Conservation (phyloP, 2,329 filamentous ascomycete species). For the Colletotrichum sp. region DNA sequence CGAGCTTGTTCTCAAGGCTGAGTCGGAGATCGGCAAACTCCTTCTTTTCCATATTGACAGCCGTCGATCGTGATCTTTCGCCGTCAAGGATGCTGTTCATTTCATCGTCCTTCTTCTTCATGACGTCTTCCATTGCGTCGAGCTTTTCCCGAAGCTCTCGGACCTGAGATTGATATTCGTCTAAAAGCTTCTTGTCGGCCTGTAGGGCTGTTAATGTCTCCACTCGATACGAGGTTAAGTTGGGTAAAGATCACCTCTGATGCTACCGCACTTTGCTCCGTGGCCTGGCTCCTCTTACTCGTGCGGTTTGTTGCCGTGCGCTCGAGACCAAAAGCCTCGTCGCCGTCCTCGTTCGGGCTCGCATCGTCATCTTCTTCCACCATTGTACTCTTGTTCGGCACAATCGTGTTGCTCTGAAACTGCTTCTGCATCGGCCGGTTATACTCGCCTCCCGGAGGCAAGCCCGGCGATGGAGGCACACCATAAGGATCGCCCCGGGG, state of each 20-base stretch:
- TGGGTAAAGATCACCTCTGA: slow-evolving; percentile 41
- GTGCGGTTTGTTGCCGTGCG: slow-evolving; percentile 27
- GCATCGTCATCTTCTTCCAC: slow-evolving; percentile 91
- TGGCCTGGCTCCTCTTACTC: slow-evolving; percentile 30
- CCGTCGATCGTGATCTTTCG: slow-evolving; percentile 58
- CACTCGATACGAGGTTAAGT: slow-evolving; percentile 12
- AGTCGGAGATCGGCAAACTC: slow-evolving; percentile 72
- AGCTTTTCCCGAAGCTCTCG: slow-evolving; percentile 77
- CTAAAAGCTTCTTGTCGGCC: slow-evolving; percentile 73
- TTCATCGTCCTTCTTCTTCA: slow-evolving; percentile 77
- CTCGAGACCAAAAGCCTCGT: slow-evolving; percentile 68
- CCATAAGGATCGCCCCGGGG: slow-evolving; percentile 50
- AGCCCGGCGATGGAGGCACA: slow-evolving; percentile 64
- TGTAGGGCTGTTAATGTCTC: slow-evolving; percentile 32
- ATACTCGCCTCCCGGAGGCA: slow-evolving; percentile 64
- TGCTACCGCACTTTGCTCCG: slow-evolving; percentile 35
- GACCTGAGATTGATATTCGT: slow-evolving; percentile 83
- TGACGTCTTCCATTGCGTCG: slow-evolving; percentile 69
- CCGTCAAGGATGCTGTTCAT: slow-evolving; percentile 64
- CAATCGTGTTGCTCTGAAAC: slow-evolving; percentile 93
- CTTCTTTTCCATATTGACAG: slow-evolving; percentile 67
- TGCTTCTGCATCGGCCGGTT: slow-evolving; percentile 85
- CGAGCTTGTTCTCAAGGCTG: slow-evolving; percentile 75
- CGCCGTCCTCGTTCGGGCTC: slow-evolving; percentile 60
- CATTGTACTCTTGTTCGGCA: slow-evolving; percentile 97